These are phyloP conservation scores for Trichoderma lentiforme DNA, from an alignment of 2,329 filamentous ascomycete species.

Conservation along the genomic window DNA sequence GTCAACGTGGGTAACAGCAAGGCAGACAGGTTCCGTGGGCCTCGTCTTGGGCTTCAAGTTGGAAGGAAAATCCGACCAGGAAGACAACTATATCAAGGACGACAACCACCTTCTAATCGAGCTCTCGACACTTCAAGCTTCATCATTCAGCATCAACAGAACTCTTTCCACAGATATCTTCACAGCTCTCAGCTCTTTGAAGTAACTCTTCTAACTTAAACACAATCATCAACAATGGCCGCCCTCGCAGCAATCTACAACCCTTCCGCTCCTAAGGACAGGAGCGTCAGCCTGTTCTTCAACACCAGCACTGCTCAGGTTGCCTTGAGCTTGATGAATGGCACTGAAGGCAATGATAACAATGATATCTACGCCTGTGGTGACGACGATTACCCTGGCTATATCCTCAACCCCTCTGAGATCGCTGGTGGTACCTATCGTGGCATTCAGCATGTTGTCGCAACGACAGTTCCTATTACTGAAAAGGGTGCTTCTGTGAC, in stretches of 20 bases:
- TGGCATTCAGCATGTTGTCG: neutral
- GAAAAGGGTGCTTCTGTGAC: neutral
- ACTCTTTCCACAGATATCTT: neutral
- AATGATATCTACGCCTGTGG: neutral
- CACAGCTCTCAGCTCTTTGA: neutral
- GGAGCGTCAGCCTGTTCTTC: neutral
- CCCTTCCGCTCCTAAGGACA: neutral
- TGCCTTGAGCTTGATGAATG: neutral
- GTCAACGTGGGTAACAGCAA: neutral
- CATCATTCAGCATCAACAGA: neutral
- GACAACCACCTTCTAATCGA: neutral
- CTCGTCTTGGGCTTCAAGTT: neutral
- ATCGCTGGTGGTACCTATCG: neutral
- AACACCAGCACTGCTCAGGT: neutral
- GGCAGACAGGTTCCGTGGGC: neutral
- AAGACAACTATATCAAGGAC: neutral
- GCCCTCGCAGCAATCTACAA: neutral
- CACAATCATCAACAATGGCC: neutral
- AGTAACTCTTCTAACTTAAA: neutral
- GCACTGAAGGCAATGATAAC: neutral
- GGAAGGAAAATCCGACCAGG: neutral
- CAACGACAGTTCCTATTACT: neutral
- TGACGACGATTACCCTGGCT: neutral
- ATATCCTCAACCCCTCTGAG: neutral
- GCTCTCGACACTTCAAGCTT: neutral